A percentile compares a stretch with the other conserved stretches of the same genome.
Conservation (phyloP, 306 rosid species). For the Castanea sativa region DNA sequence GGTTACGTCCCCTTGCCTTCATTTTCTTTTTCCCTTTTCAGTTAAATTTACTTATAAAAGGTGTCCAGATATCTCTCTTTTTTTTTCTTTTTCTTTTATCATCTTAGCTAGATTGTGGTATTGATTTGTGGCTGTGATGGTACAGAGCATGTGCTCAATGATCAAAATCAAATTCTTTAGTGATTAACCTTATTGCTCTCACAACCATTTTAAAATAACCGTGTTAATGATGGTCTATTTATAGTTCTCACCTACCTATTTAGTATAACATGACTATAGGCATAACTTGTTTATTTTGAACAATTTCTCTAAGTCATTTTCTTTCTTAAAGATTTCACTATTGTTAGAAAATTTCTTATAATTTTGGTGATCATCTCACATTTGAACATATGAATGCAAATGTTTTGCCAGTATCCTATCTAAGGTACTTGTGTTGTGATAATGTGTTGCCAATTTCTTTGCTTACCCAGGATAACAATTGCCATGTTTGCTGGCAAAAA, state of each 20-base stretch:
- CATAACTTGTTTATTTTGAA: not conserved
- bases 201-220: too few relatives aligned
- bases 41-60: not conserved
- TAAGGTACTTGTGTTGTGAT: not conserved
- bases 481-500: not conserved
- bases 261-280: not conserved
- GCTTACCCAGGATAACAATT: not conserved
- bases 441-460: not conserved
- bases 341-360: not conserved
- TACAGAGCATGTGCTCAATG: not conserved
- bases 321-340: not conserved
- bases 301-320: not conserved
- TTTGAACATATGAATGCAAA: not conserved
- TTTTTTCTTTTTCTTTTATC: not conserved
- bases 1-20: too few relatives aligned
- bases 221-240: too few relatives aligned
- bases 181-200: too few relatives aligned
- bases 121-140: not conserved
- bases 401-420: not conserved
- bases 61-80: not conserved
- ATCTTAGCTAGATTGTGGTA: not conserved
- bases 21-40: too few relatives aligned
- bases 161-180: not conserved
- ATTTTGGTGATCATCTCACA: not conserved
- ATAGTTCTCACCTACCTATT: not conserved